These are phyloP conservation scores for Aspergillus aculeatinus DNA, from an alignment of 2,329 filamentous ascomycete genomes.

Conservation along the genomic window DNA sequence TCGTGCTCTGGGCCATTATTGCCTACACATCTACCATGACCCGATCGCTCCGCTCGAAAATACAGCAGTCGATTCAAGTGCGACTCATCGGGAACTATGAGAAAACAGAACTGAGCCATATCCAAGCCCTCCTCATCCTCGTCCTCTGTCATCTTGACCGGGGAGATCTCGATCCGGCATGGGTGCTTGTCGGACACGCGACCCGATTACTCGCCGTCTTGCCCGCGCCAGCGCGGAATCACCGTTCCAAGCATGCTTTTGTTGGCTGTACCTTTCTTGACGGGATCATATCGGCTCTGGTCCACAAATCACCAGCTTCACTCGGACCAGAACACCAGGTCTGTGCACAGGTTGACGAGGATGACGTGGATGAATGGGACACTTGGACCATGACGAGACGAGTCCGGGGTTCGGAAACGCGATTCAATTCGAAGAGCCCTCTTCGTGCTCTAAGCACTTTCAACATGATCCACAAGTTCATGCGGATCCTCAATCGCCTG, in stretches of 20 bases:
- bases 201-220: not conserved
- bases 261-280: conserved; percentile 19
- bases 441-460: not conserved
- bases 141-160: not conserved
- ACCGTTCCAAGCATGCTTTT: conserved; percentile 13
- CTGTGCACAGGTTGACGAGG: conserved; percentile 12
- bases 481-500: not conserved
- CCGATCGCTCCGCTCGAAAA: no score
- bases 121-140: not conserved
- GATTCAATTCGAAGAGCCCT: not conserved
- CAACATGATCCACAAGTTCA: not conserved
- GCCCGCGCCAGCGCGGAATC: not conserved
- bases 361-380: conserved; percentile 23
- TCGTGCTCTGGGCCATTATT: not conserved
- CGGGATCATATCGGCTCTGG: conserved; percentile 14
- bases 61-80: not conserved
- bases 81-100: not conserved
- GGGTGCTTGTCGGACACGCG: not conserved
- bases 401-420: not conserved
- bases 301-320: conserved; percentile 11
- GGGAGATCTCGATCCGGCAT: not conserved
- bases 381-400: conserved; percentile 11
- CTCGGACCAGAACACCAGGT: conserved; percentile 6
- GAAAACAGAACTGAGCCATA: not conserved
- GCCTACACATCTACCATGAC: not conserved